These are phyloP conservation scores for Hypoxylon intermedium DNA, from an alignment of 495 filamentous ascomycete genomes.

Conservation along the genomic window DNA sequence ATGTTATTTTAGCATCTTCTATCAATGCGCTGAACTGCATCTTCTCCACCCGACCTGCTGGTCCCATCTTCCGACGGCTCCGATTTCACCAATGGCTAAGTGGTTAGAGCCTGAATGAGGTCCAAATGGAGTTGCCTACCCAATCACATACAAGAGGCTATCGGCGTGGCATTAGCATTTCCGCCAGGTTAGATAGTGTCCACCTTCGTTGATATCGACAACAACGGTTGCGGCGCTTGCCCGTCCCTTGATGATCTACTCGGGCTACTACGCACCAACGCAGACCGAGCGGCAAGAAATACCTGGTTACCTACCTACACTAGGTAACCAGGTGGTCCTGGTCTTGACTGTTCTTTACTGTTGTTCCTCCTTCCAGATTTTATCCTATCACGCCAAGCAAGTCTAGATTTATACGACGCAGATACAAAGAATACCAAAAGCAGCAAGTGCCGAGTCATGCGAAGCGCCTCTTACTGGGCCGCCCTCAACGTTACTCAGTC, in stretches of 20 bases:
- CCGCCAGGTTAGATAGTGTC: slow-evolving; percentile 13
- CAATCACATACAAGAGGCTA: slow-evolving; percentile 20
- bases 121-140: slow-evolving; percentile 1
- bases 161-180: slow-evolving; percentile 29
- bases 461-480: slow-evolving; percentile 8
- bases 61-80: slow-evolving; percentile 19
- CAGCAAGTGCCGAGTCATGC: slow-evolving; percentile 33
- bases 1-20: slow-evolving; percentile 7
- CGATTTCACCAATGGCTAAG: slow-evolving; percentile 15
- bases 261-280: slow-evolving; percentile 1
- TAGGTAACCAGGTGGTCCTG: neutral
- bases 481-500: slow-evolving; percentile 10
- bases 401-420: slow-evolving; percentile 20
- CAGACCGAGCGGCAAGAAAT: slow-evolving; percentile 1
- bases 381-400: slow-evolving; percentile 35
- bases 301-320: too few species aligned
- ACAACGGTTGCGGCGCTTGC: slow-evolving; percentile 26
- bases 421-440: slow-evolving; percentile 16
- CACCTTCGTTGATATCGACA: slow-evolving; percentile 5
- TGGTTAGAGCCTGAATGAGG: slow-evolving; percentile 25
- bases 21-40: neutral
- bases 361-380: slow-evolving; percentile 5
- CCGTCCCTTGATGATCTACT: slow-evolving; percentile 12
- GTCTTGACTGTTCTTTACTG: neutral
- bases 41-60: slow-evolving; percentile 3